These are phyloP conservation scores for Rhizopus delemar DNA, from an alignment of 371 early-diverging fungal species.

Conservation along the genomic window DNA sequence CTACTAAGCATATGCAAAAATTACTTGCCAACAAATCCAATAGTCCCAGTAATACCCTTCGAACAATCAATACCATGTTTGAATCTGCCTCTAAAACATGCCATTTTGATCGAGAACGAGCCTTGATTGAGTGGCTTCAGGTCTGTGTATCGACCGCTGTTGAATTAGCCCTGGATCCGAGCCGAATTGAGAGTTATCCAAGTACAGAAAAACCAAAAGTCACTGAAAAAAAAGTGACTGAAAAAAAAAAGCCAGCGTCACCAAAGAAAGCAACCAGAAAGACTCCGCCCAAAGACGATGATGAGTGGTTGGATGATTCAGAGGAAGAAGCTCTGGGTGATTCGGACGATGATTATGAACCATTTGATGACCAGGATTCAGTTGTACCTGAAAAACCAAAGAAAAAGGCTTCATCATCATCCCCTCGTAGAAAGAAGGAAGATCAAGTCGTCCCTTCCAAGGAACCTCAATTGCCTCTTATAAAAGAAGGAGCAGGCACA, in stretches of 20 bases:
- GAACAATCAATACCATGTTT: conserved; percentile 37
- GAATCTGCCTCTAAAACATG: conserved; percentile 30
- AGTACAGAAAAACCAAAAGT: conserved; percentile 10
- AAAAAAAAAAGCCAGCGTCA: conserved; percentile 6
- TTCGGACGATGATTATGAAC: conserved; percentile 46
- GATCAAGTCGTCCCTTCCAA: conserved; percentile 25
- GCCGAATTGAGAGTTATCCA: background rate
- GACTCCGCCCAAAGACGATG: conserved; percentile 1
- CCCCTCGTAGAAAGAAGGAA: conserved; percentile 16
- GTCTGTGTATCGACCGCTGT: conserved; percentile 40
- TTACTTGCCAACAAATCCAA: conserved; percentile 33
- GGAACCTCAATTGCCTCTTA: conserved; percentile 17
- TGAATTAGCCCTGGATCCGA: conserved; percentile 24
- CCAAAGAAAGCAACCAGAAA: background rate
- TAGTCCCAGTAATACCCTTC: conserved; percentile 32
- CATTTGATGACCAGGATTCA: conserved; percentile 27
- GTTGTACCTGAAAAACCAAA: conserved; percentile 8
- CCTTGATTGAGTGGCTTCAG: conserved; percentile 45
- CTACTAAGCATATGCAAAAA: conserved; percentile 22
- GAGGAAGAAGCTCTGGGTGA: conserved; percentile 28
- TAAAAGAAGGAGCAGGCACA: conserved; percentile 36
- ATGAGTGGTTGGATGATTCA: conserved; percentile 23
- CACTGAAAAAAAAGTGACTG: conserved; percentile 2
- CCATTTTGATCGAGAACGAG: conserved; percentile 31
- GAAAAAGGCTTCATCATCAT: background rate